Base-by-base conservation (phyloP, 1,284 basidiomycete species). In the Somion occarium region DNA sequence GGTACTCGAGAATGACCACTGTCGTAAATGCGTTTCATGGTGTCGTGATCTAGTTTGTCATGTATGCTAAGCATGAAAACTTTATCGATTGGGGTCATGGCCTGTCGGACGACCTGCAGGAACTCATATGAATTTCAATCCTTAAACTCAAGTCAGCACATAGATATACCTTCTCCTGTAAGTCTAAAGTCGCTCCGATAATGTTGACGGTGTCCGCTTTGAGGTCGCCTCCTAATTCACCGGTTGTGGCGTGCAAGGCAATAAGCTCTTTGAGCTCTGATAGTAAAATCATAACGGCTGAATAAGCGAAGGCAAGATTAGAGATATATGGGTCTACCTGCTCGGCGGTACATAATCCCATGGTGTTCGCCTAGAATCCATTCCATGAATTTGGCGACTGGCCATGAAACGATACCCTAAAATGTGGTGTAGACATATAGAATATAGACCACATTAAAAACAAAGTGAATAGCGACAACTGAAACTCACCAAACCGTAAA, bases 51-150 rank as follows among this genome's bases (percentile, higher is more conserved):
- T 30, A 93, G 78, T 57, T 81, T 83, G 5, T 86, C 79, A 50
- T 89, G 80, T 59, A 90, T 83, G 11, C 83, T 83, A 37, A 93
- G 73, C 88, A 93, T 91, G 68, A 89, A 90, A 1, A 88, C 85
- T 44, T 83, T 72, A 38, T 77, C 73, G 52, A 93, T 87, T 5
- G 87, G 84, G 1, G 91, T 92, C 91, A 93, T 93, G 3, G 81
- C 79, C 72, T 83, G 59, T 19, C 51, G 45, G 22, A 61, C 59
- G 25, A 56, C 54, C 42, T 44, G 15, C n/a, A 45, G 27, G n/a
- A n/a, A 12, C 34, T 9, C 19, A 34, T 46, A 15, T n/a, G n/a
- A n/a, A n/a, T n/a, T n/a, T n/a, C n/a, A n/a, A n/a, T n/a, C n/a
- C n/a, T n/a, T n/a, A n/a, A n/a, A n/a, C n/a, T n/a, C n/a, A n/a